Percentiles rank a stretch among this genome's conserved stretches.
Conservation (phyloP, 2,329 filamentous ascomycete genomes). For the Elsinoe australis region DNA sequence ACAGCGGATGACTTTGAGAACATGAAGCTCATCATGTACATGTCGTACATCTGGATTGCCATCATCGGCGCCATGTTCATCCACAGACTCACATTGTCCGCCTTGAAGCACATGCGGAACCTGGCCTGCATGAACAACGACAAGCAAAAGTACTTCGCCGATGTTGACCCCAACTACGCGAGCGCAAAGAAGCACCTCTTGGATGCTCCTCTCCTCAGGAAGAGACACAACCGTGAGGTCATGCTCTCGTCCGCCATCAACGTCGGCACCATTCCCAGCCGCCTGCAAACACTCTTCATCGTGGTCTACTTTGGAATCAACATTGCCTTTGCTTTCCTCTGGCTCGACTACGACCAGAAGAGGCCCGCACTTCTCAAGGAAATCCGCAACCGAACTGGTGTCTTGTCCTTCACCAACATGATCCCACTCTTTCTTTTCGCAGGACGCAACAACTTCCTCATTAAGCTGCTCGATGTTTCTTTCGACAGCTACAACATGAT, state of each 20-base stretch:
- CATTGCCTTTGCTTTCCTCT: conserved; percentile 49
- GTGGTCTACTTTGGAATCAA: conserved; percentile 38
- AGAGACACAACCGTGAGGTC: conserved; percentile 46
- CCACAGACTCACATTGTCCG: conserved; percentile 56
- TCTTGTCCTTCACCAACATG: conserved; percentile 69
- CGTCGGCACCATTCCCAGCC: conserved; percentile 43
- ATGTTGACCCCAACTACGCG: conserved; percentile 46
- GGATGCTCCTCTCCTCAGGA: conserved; percentile 41
- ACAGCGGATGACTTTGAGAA: conserved; percentile 24
- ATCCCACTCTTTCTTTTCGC: conserved; percentile 66
- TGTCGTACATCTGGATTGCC: conserved; percentile 48
- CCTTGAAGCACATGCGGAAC: conserved; percentile 62
- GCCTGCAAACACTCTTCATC: conserved; percentile 42
- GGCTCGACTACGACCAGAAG: conserved; percentile 46
- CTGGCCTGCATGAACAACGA: conserved; percentile 66
- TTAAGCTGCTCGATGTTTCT: conserved; percentile 61
- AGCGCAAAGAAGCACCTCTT: conserved; percentile 41
- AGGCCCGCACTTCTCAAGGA: conserved; percentile 56
- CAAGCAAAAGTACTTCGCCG: conserved; percentile 66
- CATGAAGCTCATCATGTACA: conserved; percentile 30
- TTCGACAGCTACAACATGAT: conserved; percentile 79
- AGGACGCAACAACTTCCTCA: conserved; percentile 70
- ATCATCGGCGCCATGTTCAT: conserved; percentile 56
- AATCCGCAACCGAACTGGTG: conserved; percentile 61
- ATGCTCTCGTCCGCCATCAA: conserved; percentile 43